Conservation (phyloP, 1,284 basidiomycete genomes). For the Naganishia cerealis region DNA sequence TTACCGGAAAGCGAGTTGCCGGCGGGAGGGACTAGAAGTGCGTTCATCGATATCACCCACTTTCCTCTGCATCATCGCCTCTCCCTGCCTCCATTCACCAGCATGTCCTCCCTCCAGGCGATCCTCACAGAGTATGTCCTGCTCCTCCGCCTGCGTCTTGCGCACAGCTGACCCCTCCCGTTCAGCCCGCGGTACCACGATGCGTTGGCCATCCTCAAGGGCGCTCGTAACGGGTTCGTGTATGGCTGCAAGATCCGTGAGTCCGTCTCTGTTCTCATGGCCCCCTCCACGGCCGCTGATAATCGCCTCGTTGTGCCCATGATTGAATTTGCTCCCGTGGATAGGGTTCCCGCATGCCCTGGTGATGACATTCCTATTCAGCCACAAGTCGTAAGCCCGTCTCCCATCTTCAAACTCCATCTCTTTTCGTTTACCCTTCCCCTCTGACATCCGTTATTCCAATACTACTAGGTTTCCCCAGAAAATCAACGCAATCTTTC, state of each 20-base stretch:
- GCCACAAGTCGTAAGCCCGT: constrained; percentile 72
- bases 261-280: constrained; percentile 23
- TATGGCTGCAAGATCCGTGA: constrained; percentile 77
- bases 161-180: neutral
- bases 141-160: neutral
- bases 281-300: neutral
- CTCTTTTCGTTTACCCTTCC: neutral
- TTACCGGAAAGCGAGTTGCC: no score
- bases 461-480: constrained; percentile 37
- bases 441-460: neutral
- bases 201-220: constrained; percentile 86
- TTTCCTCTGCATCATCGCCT: no score
- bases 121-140: constrained; percentile 19
- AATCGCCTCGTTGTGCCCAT: neutral
- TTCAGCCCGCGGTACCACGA: constrained; percentile 76
- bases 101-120: constrained; percentile 19
- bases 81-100: neutral
- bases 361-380: constrained; percentile 96
- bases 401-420: constrained; percentile 2
- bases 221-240: constrained; percentile 89
- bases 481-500: constrained; percentile 64
- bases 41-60: no score
- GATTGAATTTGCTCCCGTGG: neutral
- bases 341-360: constrained; percentile 88
- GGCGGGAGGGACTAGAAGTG: no score